These are phyloP conservation scores for Ustulina deusta DNA, from an alignment of 2,329 filamentous ascomycete species.

Conservation along the genomic window DNA sequence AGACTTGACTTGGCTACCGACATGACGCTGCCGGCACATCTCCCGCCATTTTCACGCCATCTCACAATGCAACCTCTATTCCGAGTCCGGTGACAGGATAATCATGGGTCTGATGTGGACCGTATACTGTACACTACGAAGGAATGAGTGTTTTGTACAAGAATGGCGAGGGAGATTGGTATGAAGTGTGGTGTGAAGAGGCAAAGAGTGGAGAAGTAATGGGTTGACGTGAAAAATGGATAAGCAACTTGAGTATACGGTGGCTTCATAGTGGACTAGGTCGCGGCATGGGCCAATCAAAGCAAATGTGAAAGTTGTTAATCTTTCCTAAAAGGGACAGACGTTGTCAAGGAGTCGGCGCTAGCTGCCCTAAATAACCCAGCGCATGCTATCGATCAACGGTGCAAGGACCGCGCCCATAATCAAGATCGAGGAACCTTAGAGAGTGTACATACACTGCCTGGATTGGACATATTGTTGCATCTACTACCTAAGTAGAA, in stretches of 20 bases:
- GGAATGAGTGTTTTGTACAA: slow-evolving; percentile 11
- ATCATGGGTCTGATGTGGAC: slow-evolving; percentile 37
- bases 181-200: slow-evolving; percentile 28
- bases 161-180: neutral
- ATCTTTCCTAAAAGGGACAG: slow-evolving; percentile 22
- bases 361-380: slow-evolving; percentile 12
- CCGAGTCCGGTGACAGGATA: slow-evolving; percentile 34
- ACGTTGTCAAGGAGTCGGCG: neutral
- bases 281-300: slow-evolving; percentile 19
- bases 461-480: neutral
- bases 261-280: too few relatives aligned
- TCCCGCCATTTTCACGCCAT: slow-evolving; percentile 21
- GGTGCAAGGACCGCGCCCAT: neutral
- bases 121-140: slow-evolving; percentile 7
- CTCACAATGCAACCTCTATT: slow-evolving; percentile 8
- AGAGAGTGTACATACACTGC: too few relatives aligned
- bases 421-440: neutral
- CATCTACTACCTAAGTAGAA: neutral
- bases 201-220: slow-evolving; percentile 11
- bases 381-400: neutral
- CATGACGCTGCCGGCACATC: slow-evolving; percentile 31
- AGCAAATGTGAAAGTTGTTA: neutral
- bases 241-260: too few relatives aligned
- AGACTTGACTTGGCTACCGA: slow-evolving; percentile 30
- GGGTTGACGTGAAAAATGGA: neutral